Conservation (phyloP, 148 eudicot genomes). For the Persicaria maculosa region DNA sequence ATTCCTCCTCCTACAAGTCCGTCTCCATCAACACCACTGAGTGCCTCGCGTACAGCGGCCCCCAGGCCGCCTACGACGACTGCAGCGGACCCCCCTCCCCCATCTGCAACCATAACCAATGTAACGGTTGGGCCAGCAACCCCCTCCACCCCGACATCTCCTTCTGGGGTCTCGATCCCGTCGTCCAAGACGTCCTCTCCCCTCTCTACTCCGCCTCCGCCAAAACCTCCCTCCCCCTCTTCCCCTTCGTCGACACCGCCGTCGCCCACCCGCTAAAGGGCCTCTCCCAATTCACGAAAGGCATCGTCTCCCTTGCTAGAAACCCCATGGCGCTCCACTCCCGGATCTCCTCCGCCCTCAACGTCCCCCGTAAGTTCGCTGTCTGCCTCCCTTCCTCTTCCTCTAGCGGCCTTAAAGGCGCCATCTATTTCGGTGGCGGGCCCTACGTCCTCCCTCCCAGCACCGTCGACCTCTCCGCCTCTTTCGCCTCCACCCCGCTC, state of each 20-base stretch:
- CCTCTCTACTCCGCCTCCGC: neutral
- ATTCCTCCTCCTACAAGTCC: constrained; percentile 16
- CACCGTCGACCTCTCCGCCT: constrained; percentile 13
- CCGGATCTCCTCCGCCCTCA: constrained; percentile 22
- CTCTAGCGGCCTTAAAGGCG: constrained; percentile 15
- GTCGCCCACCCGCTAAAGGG: constrained; percentile 16
- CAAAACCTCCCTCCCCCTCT: constrained; percentile 16
- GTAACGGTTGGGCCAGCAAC: constrained; percentile 10
- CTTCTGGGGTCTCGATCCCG: constrained; percentile 8
- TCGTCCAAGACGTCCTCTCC: neutral
- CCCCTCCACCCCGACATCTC: constrained; percentile 9
- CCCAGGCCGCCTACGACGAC: neutral
- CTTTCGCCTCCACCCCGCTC: constrained; percentile 25
- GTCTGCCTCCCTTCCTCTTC: constrained; percentile 31
- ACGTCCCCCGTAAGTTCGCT: constrained; percentile 30
- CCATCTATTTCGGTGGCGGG: constrained; percentile 30
- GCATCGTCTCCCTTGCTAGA: constrained; percentile 25
- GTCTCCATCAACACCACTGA: constrained; percentile 10
- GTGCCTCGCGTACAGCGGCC: constrained; percentile 13
- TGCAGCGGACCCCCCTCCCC: constrained; percentile 1
- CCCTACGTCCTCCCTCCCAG: constrained; percentile 26
- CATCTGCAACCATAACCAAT: neutral
- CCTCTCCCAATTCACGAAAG: constrained; percentile 25
- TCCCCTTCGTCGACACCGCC: constrained; percentile 23
- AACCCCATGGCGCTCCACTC: constrained; percentile 17